Base-by-base conservation (phyloP, 148 eudicot species). In the Chenopodium berlandieri region DNA sequence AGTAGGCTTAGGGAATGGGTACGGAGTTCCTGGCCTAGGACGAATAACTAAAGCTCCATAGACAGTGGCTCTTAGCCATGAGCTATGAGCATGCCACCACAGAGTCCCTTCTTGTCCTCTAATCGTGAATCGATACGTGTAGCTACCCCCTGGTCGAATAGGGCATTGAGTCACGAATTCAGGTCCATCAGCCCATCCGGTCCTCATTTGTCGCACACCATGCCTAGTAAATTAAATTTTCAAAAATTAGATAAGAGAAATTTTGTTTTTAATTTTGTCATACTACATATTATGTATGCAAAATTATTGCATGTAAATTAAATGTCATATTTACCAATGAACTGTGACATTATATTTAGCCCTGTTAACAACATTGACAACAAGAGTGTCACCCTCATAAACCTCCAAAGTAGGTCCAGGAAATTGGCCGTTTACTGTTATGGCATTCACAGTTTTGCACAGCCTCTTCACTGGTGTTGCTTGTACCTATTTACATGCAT, bases 41-140 rank as follows among this genome's bases (percentile, higher is more conserved):
- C 75, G 97, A 83, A 96, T 90, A 40, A 96, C 83, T 0, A 96
- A 71, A 83, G 98, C 97, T 48, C 99, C 98, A 76, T 96, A 94
- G 17, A 96, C 98, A 0, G 98, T 94, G 63, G 99, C 98, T 84
- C 99, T 88, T 52, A 93, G 92, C 97, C 97, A 96, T 22, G 98
- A 93, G 84, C 98, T 95, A 60, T 95, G 98, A 16, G 98, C 97
- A 40, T 96, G 97, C 99, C 99, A 96, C 99, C 99, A 95, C 1
- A 95, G 85, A 25, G 98, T 95, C 22, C 99, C 99, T 88, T 91
- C 97, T 82, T 96, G 98, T 71, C 97, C 97, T 80, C 86, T 69
- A 34, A 94, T 92, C 16, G 85, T 91, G 52, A 91, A 96, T 34
- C 92, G 83, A 66, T 96, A 96, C 2, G 98, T 96, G 86, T 96